These are phyloP conservation scores for Myrica gale DNA, from an alignment of 306 rosid species.

Conservation along the genomic window DNA sequence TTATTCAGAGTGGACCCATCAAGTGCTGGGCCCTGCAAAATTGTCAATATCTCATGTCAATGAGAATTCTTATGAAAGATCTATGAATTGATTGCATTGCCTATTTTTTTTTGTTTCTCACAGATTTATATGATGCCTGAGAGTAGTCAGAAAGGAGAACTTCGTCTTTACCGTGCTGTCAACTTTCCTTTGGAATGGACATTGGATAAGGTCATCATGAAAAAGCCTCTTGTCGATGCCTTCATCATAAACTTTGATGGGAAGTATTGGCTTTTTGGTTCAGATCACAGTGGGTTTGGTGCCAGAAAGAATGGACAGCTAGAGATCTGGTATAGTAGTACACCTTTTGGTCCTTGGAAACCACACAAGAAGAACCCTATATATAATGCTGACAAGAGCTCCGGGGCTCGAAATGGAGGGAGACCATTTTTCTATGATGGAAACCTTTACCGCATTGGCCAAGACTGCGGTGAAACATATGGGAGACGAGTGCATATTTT, in stretches of 20 bases:
- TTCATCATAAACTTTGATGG: constrained; percentile 55
- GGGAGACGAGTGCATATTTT: constrained; percentile 70
- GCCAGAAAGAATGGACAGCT: constrained; percentile 79
- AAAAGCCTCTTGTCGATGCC: constrained; percentile 85
- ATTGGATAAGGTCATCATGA: constrained; percentile 68
- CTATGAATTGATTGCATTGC: constrained; percentile 5
- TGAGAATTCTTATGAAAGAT: neutral
- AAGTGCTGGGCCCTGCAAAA: no score
- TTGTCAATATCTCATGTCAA: no score
- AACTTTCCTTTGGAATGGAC: constrained; percentile 84
- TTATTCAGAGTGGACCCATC: neutral
- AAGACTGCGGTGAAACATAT: constrained; percentile 93
- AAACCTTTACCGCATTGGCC: constrained; percentile 82
- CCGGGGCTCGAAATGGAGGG: constrained; percentile 97
- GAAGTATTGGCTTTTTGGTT: constrained; percentile 89
- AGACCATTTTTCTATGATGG: constrained; percentile 79
- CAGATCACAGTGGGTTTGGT: constrained; percentile 89
- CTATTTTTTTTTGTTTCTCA: constrained; percentile 24
- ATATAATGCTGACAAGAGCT: constrained; percentile 67
- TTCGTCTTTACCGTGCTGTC: constrained; percentile 82
- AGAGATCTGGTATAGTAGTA: constrained; percentile 84
- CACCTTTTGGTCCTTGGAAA: constrained; percentile 94
- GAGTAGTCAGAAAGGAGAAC: constrained; percentile 74
- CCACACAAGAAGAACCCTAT: constrained; percentile 86
- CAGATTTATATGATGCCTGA: constrained; percentile 98